Evolutionary conservation across 164 flowering plant genomes (phyloP).

Genomic region (Dillenia suffruticosa): DNA sequence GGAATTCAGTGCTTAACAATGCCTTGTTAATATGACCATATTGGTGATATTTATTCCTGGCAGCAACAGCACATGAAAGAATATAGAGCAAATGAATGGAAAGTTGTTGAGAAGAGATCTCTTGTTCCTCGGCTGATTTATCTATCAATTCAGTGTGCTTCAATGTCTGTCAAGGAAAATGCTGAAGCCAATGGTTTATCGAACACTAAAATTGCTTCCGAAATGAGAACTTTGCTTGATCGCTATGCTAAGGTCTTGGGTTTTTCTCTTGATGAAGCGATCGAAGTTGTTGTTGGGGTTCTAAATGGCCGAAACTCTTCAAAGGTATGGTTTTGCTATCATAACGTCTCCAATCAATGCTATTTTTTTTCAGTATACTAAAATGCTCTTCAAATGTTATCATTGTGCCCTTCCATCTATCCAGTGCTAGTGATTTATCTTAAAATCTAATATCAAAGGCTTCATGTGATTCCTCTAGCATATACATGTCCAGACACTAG

Average conservation of each 20-base stretch:
- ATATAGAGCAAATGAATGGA: constrained; percentile 34
- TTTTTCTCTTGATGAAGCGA: constrained; percentile 54
- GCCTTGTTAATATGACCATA: too few relatives aligned
- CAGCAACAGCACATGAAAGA: constrained; percentile 32
- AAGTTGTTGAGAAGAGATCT: constrained; percentile 55
- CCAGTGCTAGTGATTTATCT: too few relatives aligned
- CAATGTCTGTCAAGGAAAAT: constrained; percentile 47
- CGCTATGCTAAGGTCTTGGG: constrained; percentile 64
- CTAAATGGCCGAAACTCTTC: constrained; percentile 32
- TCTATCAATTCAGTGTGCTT: constrained; percentile 62
- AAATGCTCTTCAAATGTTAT: too few relatives aligned
- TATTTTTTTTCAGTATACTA: not conserved
- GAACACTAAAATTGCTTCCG: constrained; percentile 36
- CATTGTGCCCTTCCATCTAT: too few relatives aligned
- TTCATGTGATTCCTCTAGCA: too few relatives aligned
- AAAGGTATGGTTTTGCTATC: constrained; percentile 37
- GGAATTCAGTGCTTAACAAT: too few relatives aligned
- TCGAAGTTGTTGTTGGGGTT: constrained; percentile 35
- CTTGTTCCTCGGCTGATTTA: constrained; percentile 75
- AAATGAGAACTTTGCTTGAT: constrained; percentile 65
- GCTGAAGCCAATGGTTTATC: constrained; percentile 48
- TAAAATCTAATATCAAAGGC: too few relatives aligned
- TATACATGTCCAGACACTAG: not conserved
- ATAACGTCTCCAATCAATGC: not conserved
- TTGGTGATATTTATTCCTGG: not conserved